A percentile compares a stretch with the other conserved stretches of the same genome.
phyloP scores from a whole-genome alignment of 805 yeast species.

The Jamesozyma lodderae region DNA sequence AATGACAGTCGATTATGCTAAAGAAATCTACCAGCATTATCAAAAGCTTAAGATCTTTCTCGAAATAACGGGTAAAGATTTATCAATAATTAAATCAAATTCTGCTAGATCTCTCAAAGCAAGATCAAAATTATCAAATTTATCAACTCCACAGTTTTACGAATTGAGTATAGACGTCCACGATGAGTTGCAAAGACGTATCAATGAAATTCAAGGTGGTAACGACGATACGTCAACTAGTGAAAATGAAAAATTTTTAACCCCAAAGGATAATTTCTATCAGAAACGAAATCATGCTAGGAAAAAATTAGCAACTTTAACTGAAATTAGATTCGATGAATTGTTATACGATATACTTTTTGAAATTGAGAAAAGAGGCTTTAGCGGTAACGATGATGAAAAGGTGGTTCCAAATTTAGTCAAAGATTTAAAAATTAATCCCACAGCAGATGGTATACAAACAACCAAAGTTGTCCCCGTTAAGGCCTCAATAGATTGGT shows the following conservation, averaged over 20 bases:
- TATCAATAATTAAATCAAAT: slow-evolving; percentile 13
- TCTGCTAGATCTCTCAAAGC: slow-evolving; percentile 63
- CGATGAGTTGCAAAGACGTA: slow-evolving; percentile 82
- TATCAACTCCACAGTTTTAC: slow-evolving; percentile 71
- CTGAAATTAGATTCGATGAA: slow-evolving; percentile 74
- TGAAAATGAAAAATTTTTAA: slow-evolving; percentile 37
- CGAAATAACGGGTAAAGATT: background rate
- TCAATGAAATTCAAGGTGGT: slow-evolving; percentile 36
- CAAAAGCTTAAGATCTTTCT: slow-evolving; percentile 2
- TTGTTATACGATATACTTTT: slow-evolving; percentile 78
- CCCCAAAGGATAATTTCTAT: slow-evolving; percentile 40
- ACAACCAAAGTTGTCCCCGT: slow-evolving; percentile 72
- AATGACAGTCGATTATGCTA: slow-evolving; percentile 2
- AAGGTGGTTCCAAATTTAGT: background rate
- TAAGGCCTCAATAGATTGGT: slow-evolving; percentile 80
- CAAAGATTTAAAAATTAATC: background rate
- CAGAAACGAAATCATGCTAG: slow-evolving; percentile 85
- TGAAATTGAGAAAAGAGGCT: slow-evolving; percentile 73
- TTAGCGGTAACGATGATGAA: background rate
- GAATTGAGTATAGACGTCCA: slow-evolving; percentile 91
- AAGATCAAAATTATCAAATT: slow-evolving; percentile 71
- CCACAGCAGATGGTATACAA: slow-evolving; percentile 29
- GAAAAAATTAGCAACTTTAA: slow-evolving; percentile 75
- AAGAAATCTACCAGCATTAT: slow-evolving; percentile 4
- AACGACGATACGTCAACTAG: background rate